phyloP scores from a whole-genome alignment of 306 rosid species.

The Cyamopsis tetragonoloba region DNA sequence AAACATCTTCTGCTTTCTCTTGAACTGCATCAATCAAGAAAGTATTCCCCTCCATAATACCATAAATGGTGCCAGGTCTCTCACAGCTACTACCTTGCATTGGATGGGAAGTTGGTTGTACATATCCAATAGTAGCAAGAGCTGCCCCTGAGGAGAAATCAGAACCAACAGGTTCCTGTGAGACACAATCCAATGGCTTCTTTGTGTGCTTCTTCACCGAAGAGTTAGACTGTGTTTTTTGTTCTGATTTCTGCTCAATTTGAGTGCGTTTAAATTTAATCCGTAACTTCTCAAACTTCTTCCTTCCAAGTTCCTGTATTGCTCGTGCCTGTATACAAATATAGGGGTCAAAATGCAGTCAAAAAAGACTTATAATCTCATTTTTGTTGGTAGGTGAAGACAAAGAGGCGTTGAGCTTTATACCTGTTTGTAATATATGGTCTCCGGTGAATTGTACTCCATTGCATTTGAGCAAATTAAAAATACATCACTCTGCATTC shows the following conservation, averaged over 20 bases:
- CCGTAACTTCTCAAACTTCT: slow-evolving; percentile 78
- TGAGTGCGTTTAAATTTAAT: slow-evolving; percentile 46
- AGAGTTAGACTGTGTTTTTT: slow-evolving; percentile 54
- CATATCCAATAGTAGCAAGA: slow-evolving; percentile 64
- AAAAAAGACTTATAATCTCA: slow-evolving; percentile 3
- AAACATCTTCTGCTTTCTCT: slow-evolving; percentile 73
- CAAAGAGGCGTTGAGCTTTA: not conserved
- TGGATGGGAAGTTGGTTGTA: slow-evolving; percentile 48
- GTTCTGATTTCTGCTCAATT: slow-evolving; percentile 65
- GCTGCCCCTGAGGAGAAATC: slow-evolving; percentile 90
- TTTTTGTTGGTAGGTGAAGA: not conserved
- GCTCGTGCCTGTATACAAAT: slow-evolving; percentile 69
- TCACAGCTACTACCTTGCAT: slow-evolving; percentile 56
- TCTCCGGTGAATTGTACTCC: slow-evolving; percentile 88
- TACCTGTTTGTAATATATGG: slow-evolving; percentile 95
- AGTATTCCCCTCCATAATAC: slow-evolving; percentile 55
- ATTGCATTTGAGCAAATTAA: slow-evolving; percentile 91
- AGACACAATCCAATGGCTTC: slow-evolving; percentile 56
- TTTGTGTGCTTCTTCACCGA: slow-evolving; percentile 60
- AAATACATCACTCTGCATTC: slow-evolving; percentile 77
- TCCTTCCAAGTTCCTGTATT: slow-evolving; percentile 89
- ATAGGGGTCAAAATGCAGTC: slow-evolving; percentile 1
- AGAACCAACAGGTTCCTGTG: slow-evolving; percentile 80
- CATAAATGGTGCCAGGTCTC: slow-evolving; percentile 60
- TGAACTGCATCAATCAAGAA: slow-evolving; percentile 60